These are phyloP conservation scores for Oryza rufipogon DNA, from an alignment of 176 grass and related monocot genomes.

Conservation along the genomic window DNA sequence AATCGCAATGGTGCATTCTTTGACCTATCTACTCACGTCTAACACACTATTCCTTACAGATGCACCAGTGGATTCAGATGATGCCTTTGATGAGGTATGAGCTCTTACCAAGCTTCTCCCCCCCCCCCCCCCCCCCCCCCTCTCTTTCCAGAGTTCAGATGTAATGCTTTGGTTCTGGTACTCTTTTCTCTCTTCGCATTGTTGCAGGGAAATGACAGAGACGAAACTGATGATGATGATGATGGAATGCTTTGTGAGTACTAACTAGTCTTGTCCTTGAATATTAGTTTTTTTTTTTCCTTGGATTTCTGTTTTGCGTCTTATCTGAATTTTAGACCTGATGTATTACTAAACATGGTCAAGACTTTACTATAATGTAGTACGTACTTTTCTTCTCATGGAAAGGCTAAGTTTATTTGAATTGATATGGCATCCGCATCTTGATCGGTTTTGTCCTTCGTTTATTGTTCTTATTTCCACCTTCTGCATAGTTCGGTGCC, in stretches of 20 bases:
- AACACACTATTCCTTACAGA: constrained; percentile 43
- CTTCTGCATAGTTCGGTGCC: neutral
- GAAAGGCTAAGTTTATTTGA: neutral
- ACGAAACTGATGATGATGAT: constrained; percentile 51
- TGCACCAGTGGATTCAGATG: constrained; percentile 54
- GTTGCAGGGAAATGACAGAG: constrained; percentile 54
- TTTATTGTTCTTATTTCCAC: constrained; percentile 13
- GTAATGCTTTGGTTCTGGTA: neutral
- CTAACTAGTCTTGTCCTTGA: constrained; percentile 12
- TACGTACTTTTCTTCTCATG: neutral
- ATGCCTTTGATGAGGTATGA: constrained; percentile 66
- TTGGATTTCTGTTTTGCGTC: neutral
- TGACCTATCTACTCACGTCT: neutral
- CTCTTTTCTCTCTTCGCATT: constrained; percentile 30
- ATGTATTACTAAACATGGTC: neutral
- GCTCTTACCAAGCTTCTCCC: constrained; percentile 1
- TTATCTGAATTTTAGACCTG: constrained; percentile 14
- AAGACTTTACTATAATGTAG: neutral
- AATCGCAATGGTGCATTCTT: constrained; percentile 10
- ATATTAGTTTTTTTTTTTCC: neutral
- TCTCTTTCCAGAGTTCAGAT: constrained; percentile 6
- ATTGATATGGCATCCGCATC: neutral
- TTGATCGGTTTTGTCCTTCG: neutral
- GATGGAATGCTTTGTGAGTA: constrained; percentile 95
- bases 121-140: neutral